Base-by-base conservation (phyloP, 148 eudicot genomes). In the Suaeda aralocaspica region DNA sequence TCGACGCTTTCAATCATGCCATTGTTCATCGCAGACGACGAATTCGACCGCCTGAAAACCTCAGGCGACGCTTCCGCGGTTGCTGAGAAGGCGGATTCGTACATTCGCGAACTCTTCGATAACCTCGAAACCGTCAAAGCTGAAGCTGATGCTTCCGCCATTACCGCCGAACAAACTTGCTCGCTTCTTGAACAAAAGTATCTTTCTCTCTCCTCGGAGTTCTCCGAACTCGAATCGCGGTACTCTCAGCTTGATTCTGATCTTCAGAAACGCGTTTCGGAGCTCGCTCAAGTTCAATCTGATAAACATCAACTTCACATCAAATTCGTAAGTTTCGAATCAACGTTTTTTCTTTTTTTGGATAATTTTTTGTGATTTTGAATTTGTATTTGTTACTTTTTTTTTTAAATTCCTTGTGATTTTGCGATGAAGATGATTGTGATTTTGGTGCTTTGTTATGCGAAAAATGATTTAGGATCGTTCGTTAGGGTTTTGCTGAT, bases 111-210 rank as follows among this genome's bases (percentile, higher is more conserved):
- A 26, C 81, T 91, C 11, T 62, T 63, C 72, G 72, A 77, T 18
- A 87, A 89, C 52, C 77, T 91, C 48, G 97, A 94, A 42, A 86
- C 96, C 46, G 89, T 80, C 28, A 86, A 74, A 67, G 99, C 97
- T 9, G 85, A 89, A 78, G 87, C 91, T 1, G 97, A 95, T 50
- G 96, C 97, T 18, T 80, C 90, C 6, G 45, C 93, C 16, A 87
- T 95, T 50, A 95, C 93, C 26, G 92, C 88, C n/a, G 99, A 95
- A 75, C 99, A 95, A 65, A 89, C 91, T 0, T 91, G 99, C 72
- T 85, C 99, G 1, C 69, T 86, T 50, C 87, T 88, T 67, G 99
- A 91, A 72, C 93, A 94, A 74, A 89, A 87, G 72, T 86, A 78
- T 66, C 75, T 94, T 9, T 87, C 93, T 5, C 93, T 94, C 51